Base-by-base conservation (phyloP, 2,329 filamentous ascomycete genomes). In the Pseudocercospora fijiensis region DNA sequence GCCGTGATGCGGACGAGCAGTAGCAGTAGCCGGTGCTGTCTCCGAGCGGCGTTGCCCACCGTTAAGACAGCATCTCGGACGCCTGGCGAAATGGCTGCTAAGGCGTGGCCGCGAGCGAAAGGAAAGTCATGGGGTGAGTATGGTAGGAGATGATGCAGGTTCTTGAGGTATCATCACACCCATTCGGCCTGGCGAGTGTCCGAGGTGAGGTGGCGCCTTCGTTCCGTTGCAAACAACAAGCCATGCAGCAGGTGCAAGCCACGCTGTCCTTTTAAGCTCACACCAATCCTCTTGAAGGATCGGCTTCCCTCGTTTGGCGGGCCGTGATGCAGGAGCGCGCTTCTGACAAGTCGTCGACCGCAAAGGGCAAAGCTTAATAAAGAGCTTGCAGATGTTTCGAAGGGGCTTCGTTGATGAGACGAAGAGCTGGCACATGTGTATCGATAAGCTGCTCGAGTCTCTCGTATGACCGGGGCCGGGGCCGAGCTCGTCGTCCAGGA, bases 201-300 rank as follows among this genome's bases (percentile, higher is more conserved):
- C 49, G 49, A 53, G 49, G 49, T 53, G 49, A 8, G 11, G 9
- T 10, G 49, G 9, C 24, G 49, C 49, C 9, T 53, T 18, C 8
- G 24, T 26, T 26, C 28, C 26, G 49, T 28, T 53, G 24, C 26
- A n/a, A 53, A n/a, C 49, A 26, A 24, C 49, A 26, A 24, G 49
- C 24, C 20, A 52, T 49, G 6, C 18, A 49, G 18, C 20, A 22
- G 33, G 20, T 52, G 49, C 49, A 52, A 24, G 49, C 49, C 49
- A 28, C 49, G 28, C 26, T 53, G 28, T 53, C 49, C 49, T 53
- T 53, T n/a, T 53, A 53, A 53, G 49, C 49, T 53, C 49, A 27
- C 49, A 10, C 49, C 49, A 53, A 53, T 53, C 24, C 24, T 53
- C 49, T 27, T 24, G 47, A 18, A 18, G 26, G 47, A 27, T 51